These are phyloP conservation scores for Trametes villosa DNA, from an alignment of 768 basidiomycete species.

Conservation along the genomic window DNA sequence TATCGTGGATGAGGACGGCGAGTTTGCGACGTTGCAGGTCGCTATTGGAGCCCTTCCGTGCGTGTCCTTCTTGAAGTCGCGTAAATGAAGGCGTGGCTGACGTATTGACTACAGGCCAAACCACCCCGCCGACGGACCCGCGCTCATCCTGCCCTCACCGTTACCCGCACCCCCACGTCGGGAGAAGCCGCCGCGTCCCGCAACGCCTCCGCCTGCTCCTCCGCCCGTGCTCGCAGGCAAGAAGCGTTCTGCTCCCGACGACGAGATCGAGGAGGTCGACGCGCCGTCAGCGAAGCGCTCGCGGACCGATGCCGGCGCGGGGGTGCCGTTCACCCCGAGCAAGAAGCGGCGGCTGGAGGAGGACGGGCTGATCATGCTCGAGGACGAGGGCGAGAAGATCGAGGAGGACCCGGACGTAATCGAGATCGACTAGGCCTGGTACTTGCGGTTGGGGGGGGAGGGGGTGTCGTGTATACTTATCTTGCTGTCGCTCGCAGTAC, in stretches of 20 bases:
- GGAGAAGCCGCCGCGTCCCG: constrained; percentile 36
- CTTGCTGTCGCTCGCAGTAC: constrained; percentile 15
- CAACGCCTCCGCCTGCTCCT: constrained; percentile 47
- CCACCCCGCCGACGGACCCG: constrained; percentile 53
- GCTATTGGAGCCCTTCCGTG: constrained; percentile 74
- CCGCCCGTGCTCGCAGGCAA: constrained; percentile 39
- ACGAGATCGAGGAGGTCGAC: constrained; percentile 42
- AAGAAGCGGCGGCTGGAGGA: constrained; percentile 71
- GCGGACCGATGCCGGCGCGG: constrained; percentile 35
- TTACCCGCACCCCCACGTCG: constrained; percentile 59
- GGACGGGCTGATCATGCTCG: constrained; percentile 74
- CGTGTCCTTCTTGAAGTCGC: constrained; percentile 37
- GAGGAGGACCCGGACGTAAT: constrained; percentile 57
- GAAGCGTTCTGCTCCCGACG: constrained; percentile 64
- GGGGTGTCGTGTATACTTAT: constrained; percentile 15
- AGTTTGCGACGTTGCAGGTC: constrained; percentile 70
- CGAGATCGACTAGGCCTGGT: constrained; percentile 48
- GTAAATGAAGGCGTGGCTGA: neutral
- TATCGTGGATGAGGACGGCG: constrained; percentile 88
- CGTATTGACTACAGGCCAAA: constrained; percentile 47
- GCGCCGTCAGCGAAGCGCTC: constrained; percentile 63
- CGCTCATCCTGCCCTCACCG: constrained; percentile 68
- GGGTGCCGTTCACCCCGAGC: constrained; percentile 51
- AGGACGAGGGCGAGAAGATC: constrained; percentile 55
- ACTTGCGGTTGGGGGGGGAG: neutral